A percentile compares a stretch with the other conserved stretches of the same genome.
These are phyloP conservation scores for Forsythia suspensa DNA, from an alignment of 257 asterid genomes.

Conservation along the genomic window DNA sequence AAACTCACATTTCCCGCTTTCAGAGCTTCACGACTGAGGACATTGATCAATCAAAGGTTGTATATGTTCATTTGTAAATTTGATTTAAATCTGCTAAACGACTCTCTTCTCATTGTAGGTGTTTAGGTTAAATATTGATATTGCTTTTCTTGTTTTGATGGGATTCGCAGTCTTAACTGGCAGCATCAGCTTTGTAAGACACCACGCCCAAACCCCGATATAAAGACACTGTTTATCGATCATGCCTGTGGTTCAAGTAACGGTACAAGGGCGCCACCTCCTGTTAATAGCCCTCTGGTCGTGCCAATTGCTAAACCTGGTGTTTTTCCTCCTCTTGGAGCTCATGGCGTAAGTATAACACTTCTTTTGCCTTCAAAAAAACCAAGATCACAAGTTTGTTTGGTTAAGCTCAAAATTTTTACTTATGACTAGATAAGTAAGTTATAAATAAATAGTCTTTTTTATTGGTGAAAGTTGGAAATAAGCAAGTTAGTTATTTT, in stretches of 20 bases:
- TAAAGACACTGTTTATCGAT: conserved; percentile 84
- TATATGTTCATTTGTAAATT: conserved; percentile 16
- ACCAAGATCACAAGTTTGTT: too few relatives aligned
- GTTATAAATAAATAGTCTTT: too few relatives aligned
- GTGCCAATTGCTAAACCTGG: conserved; percentile 66
- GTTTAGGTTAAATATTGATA: background rate
- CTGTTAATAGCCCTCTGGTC: conserved; percentile 55
- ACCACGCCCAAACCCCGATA: conserved; percentile 94
- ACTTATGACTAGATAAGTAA: too few relatives aligned
- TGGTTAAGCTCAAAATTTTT: too few relatives aligned
- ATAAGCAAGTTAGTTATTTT: too few relatives aligned
- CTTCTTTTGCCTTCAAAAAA: background rate
- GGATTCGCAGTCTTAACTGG: conserved; percentile 81
- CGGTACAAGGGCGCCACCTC: conserved; percentile 73
- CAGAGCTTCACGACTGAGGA: conserved; percentile 86
- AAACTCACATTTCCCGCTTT: conserved; percentile 78
- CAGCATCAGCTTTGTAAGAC: conserved; percentile 98
- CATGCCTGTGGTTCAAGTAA: conserved; percentile 80
- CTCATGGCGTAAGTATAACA: conserved; percentile 63
- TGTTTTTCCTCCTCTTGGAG: conserved; percentile 74
- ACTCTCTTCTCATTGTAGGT: background rate
- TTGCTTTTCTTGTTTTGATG: conserved; percentile 22
- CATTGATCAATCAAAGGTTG: conserved; percentile 90
- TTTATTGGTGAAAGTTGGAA: too few relatives aligned
- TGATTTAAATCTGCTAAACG: conserved; percentile 10